Base-by-base conservation (phyloP, 2,329 filamentous ascomycete species). In the Mariannaea elegans region DNA sequence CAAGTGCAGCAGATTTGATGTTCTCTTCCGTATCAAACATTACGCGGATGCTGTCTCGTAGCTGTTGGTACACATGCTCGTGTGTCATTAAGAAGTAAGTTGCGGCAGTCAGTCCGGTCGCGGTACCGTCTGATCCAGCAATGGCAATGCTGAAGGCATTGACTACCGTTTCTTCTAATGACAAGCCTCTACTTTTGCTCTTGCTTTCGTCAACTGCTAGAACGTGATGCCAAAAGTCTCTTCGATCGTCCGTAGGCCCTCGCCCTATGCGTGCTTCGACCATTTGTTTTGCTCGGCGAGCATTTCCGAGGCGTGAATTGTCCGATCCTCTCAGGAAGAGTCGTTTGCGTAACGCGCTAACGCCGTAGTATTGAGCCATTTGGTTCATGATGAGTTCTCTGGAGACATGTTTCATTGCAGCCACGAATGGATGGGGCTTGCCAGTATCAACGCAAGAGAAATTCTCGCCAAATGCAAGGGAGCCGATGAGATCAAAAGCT, bases 141-240 rank as follows among this genome's bases (percentile, higher is more conserved):
- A 67, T 67, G 0, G 65, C 63, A n/a, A 67, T 64, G 21, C 63
- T 67, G 14, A 67, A 67, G 1, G 65, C 65, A 23, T 67, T 54
- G 7, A 65, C 63, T 1, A 67, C 65, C 65, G 65, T 67, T 46
- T 67, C 65, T 12, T 41, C 51, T 0, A 21, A 27, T 2, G 65
- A 62, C 10, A 67, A 18, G 1, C 65, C 59, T 21, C 56, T 63
- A 2, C 21, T 31, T 8, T 50, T 44, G 1, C 31, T 34, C 2
- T 59, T 31, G 4, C 24, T 39, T 6, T 64, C 64, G 5, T 59
- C 56, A 1, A 59, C 51, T 2, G 58, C 56, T 10, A 67, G 56
- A 6, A 67, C 54, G 18, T 65, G 62, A 24, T 67, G 61, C 65
- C 65, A 67, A n/a, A 67, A 65, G 46, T 67, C 65, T 41, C 61